phyloP scores from a whole-genome alignment of 1,284 basidiomycete genomes.

The Tausonia pullulans region DNA sequence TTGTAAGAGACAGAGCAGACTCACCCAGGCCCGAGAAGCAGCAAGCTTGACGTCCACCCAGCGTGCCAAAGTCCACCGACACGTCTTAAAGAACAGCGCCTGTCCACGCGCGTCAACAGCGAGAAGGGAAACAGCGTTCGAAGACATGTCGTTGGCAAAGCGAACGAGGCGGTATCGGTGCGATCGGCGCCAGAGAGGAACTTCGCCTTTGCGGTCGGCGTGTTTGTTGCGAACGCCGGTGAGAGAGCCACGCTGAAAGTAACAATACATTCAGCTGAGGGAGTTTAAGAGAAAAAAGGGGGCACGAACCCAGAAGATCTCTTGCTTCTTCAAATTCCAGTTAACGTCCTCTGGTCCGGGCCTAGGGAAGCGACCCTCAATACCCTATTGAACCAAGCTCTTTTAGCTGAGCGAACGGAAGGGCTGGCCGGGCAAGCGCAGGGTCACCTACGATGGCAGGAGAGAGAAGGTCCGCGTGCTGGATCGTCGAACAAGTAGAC shows the following conservation, averaged over 20 bases:
- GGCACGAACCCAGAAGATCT: constrained; percentile 1
- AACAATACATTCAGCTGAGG: not conserved
- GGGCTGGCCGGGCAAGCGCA: too few species aligned
- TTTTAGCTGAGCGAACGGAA: too few species aligned
- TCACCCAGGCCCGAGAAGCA: not conserved
- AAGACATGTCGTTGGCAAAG: not conserved
- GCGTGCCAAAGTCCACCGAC: not conserved
- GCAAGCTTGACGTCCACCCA: constrained; percentile 3
- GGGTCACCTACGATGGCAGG: not conserved
- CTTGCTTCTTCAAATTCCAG: not conserved
- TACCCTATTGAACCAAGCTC: not conserved
- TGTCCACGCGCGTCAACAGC: too few species aligned
- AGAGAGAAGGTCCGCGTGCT: not conserved
- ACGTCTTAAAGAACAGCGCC: too few species aligned
- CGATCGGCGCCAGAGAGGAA: not conserved
- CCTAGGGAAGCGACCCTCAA: not conserved
- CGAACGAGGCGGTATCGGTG: not conserved
- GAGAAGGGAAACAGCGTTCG: too few species aligned
- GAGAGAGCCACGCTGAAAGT: not conserved
- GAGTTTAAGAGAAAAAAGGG: not conserved
- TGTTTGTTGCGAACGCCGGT: not conserved
- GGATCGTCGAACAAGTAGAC: not conserved
- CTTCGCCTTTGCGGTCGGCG: too few species aligned
- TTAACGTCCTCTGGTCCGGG: not conserved
- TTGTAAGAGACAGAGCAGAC: not conserved